Base-by-base conservation (phyloP, 768 basidiomycete species). In the Phanerodontia chrysosporium region DNA sequence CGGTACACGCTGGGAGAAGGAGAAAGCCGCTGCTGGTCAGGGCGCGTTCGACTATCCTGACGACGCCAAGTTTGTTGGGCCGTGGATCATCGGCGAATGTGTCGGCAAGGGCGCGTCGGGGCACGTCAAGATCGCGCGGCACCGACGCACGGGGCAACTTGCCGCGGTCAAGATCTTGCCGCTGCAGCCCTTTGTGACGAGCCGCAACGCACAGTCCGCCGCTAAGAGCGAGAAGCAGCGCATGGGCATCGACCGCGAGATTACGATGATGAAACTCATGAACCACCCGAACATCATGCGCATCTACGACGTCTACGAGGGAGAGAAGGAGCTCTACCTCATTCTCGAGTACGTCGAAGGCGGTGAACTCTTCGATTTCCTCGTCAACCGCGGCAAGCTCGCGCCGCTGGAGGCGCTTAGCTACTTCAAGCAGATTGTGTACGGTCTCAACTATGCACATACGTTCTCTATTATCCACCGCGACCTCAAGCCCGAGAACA, bases 181-280 rank as follows among this genome's bases (percentile, higher is more conserved):
- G 10, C 79, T 93, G 28, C 86, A 89, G 55, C 85, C 90, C 21
- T 76, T 92, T 32, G 79, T 89, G 65, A 83, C 80, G 68, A 90
- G 90, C 36, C 83, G 91, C 48, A 80, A 80, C 21, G 87, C 88
- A 58, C 71, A 86, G 61, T 83, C 84, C 39, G 83, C 84, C 64
- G 86, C 83, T 3, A 90, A 88, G 73, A 81, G 83, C 2, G 89
- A 93, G 62, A 92, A 92, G 71, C 85, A 87, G 62, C 83, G 89
- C 59, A 82, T 95, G 49, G 89, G 91, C 3, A 89, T 98, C 60
- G 94, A 97, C 71, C 78, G 92, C 62, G 95, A 98, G 73, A 96
- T 98, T 61, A 92, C 91, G 57, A 95, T 98, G 87, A 96, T 98
- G 95, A 98, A 98, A 73, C 88, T 98, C 66, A 95, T 98, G 87